These are phyloP conservation scores for Ocimum tenuiflorum DNA, from an alignment of 257 asterid species.

Conservation along the genomic window DNA sequence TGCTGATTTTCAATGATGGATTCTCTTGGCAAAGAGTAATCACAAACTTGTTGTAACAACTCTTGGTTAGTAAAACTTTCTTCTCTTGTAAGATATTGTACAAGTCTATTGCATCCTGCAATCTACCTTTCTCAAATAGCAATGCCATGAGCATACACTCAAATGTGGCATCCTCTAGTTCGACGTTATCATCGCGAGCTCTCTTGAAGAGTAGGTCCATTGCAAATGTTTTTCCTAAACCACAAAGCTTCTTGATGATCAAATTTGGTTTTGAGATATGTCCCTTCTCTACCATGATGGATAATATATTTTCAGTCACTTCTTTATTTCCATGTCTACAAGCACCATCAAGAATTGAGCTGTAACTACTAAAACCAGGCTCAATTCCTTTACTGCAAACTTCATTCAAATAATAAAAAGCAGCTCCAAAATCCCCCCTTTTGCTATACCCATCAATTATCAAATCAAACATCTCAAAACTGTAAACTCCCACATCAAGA, in stretches of 20 bases:
- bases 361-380: conserved; percentile 43
- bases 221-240: conserved; percentile 46
- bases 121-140: conserved; percentile 37
- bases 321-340: conserved; percentile 37
- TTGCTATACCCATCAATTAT: conserved; percentile 48
- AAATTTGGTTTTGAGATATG: conserved; percentile 29
- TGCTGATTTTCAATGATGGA: conserved; percentile 40
- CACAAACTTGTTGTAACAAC: conserved; percentile 41
- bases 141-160: conserved; percentile 51
- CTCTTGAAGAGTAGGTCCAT: conserved; percentile 42
- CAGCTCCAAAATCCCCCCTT: conserved; percentile 60
- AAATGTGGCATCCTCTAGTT: conserved; percentile 39
- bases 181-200: conserved; percentile 33
- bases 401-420: conserved; percentile 37
- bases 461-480: conserved; percentile 35
- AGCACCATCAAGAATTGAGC: conserved; percentile 73
- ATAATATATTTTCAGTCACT: conserved; percentile 35
- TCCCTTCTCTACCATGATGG: conserved; percentile 43
- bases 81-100: conserved; percentile 26
- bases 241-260: conserved; percentile 44
- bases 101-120: conserved; percentile 43
- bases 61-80: conserved; percentile 25
- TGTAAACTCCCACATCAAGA: conserved; percentile 40
- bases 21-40: conserved; percentile 45
- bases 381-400: conserved; percentile 31